Evolutionary conservation across 1,284 basidiomycete species (phyloP).

Genomic region (Phlebopus sp.): DNA sequence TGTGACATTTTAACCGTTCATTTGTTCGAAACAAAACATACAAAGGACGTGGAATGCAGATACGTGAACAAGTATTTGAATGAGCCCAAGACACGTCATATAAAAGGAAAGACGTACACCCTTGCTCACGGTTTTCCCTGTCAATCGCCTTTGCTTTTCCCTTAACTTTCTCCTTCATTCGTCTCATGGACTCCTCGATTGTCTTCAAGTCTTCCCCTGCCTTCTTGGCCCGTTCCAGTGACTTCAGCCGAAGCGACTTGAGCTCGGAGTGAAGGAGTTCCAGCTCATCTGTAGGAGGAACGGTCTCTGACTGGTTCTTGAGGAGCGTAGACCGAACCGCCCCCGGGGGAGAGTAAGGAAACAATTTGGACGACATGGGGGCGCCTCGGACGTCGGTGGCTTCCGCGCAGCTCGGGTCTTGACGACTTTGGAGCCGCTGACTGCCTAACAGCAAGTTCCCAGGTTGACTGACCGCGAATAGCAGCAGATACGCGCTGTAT

Average conservation of each 20-base stretch:
- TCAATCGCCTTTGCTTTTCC: constrained; percentile 67
- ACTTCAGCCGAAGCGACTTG: constrained; percentile 47
- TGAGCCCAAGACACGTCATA: constrained; percentile 13
- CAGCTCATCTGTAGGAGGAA: constrained; percentile 73
- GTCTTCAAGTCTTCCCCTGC: constrained; percentile 65
- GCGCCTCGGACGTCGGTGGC: constrained; percentile 19
- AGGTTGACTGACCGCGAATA: constrained; percentile 21
- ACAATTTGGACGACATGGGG: constrained; percentile 51
- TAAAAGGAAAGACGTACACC: constrained; percentile 50
- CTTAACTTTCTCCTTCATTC: constrained; percentile 72
- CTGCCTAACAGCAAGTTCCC: constrained; percentile 5
- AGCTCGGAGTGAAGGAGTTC: constrained; percentile 64
- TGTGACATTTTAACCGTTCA: constrained; percentile 9
- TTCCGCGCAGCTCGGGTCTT: constrained; percentile 8
- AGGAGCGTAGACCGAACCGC: constrained; percentile 54
- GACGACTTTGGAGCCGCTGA: constrained; percentile 11
- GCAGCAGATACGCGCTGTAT: constrained; percentile 6
- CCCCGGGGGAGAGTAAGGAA: constrained; percentile 43
- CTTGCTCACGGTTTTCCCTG: constrained; percentile 67
- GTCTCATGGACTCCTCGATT: constrained; percentile 66
- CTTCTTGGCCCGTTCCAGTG: constrained; percentile 61
- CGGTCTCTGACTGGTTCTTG: constrained; percentile 56
- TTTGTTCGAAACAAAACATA: constrained; percentile 4
- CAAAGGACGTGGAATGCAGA: constrained; percentile 7
- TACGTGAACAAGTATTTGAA: constrained; percentile 13